Evolutionary conservation across 1,284 basidiomycete genomes (phyloP).

Genomic region (Ganoderma lucidum): DNA sequence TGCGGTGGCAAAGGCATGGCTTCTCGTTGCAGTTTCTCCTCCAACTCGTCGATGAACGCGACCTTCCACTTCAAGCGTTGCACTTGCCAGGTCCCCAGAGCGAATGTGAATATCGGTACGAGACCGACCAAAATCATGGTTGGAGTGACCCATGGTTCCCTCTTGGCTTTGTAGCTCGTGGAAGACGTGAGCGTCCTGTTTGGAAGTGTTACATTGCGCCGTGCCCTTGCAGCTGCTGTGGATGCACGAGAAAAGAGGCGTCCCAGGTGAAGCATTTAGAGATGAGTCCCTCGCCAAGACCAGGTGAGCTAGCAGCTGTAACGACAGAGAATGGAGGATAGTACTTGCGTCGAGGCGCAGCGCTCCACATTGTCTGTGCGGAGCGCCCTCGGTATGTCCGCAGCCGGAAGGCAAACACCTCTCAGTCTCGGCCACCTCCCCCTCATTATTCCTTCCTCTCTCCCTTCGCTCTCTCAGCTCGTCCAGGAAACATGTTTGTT

Average conservation of each 20-base stretch:
- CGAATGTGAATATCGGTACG: constrained; percentile 92
- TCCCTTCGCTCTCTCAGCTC: constrained; percentile 2
- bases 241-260: constrained; percentile 17
- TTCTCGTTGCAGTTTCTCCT: constrained; percentile 86
- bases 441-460: background rate
- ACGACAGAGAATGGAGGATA: background rate
- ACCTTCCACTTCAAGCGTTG: constrained; percentile 96
- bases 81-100: constrained; percentile 94
- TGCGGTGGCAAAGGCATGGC: constrained; percentile 84
- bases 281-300: background rate
- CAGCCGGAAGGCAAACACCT: constrained; percentile 8
- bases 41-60: constrained; percentile 91
- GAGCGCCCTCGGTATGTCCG: constrained; percentile 17
- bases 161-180: constrained; percentile 58
- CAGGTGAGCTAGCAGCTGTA: background rate
- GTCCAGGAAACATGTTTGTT: constrained; percentile 23
- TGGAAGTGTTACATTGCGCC: constrained; percentile 12
- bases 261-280: constrained; percentile 23
- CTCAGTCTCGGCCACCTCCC: constrained; percentile 6
- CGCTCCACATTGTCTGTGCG: background rate
- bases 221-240: background rate
- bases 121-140: constrained; percentile 84
- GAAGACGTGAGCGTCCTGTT: constrained; percentile 31
- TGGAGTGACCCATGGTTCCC: constrained; percentile 69
- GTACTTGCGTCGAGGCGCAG: background rate